Base-by-base conservation (phyloP, 768 basidiomycete species). In the Podaxis sp. region DNA sequence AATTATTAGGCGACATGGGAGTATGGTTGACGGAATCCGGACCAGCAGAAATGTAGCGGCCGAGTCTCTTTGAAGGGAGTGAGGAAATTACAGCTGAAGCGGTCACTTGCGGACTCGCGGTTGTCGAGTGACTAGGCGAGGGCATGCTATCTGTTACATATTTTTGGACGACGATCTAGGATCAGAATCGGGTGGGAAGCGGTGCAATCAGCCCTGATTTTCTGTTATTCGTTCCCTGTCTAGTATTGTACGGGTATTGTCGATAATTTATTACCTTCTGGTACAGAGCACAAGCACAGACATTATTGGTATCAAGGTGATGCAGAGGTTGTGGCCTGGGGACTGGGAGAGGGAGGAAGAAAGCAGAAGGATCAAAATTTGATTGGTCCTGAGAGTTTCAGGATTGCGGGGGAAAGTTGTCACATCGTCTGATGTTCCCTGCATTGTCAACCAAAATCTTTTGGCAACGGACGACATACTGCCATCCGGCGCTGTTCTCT, bases 401-500 rank as follows among this genome's bases (percentile, higher is more conserved):
- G 33, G 8, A 22, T 12, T 39, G 38, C 49, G 15, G 36, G 12
- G 36, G 11, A n/a, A 44, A 33, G 28, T 26, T 39, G 38, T 24
- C 36, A 52, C 42, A 46, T 2, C 4, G 36, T 33, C 57, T 12
- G 49, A 13, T 17, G 36, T 19, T 55, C 54, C 54, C 54, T 56
- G 54, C 39, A 36, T 36, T 40, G 54, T 56, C 61, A 55, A 28
- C 53, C 53, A 22, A 24, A 19, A 22, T 46, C 44, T 55, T 33
- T 48, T 55, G 51, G 17, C 48, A 60, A 52, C 59, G 26, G 51
- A 30, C 30, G 39, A 39, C 58, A 26, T 30, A 17, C 30, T 19
- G 30, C 57, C 33, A 40, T 6, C 49, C 38, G 26, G 56, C 61
- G 42, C 56, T 59, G 42, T 53, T 36, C 30, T 28, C 42, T 59